Percentiles rank a stretch among this genome's conserved stretches.
Evolutionary conservation across 148 eudicot species (phyloP).

Genomic region (Silene conica): DNA sequence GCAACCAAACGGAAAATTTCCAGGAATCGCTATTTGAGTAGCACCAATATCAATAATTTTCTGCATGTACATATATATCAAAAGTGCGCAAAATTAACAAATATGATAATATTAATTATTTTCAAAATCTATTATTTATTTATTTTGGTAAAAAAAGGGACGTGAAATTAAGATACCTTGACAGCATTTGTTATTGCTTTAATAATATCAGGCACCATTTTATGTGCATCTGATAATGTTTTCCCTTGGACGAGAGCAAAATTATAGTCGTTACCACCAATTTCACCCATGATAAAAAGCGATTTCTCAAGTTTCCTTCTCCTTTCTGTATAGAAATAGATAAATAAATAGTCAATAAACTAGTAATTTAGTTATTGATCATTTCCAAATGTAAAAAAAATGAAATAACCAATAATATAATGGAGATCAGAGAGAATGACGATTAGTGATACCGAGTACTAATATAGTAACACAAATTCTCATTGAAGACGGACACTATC

Average conservation of each 20-base stretch:
- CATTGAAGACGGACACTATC: too few species aligned
- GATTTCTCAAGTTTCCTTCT: background rate
- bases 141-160: too few species aligned
- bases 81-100: background rate
- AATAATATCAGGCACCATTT: slow-evolving; percentile 13
- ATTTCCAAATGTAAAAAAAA: too few species aligned
- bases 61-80: slow-evolving; percentile 23
- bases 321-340: slow-evolving; percentile 3
- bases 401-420: too few species aligned
- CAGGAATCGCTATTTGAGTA: slow-evolving; percentile 27
- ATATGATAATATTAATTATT: too few species aligned
- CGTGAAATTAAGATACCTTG: background rate
- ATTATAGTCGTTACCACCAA: slow-evolving; percentile 18
- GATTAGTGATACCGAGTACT: too few species aligned
- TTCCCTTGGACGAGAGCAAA: slow-evolving; percentile 6
- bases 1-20: slow-evolving; percentile 37
- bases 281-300: slow-evolving; percentile 19
- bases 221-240: background rate
- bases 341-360: background rate
- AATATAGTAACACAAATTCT: too few species aligned
- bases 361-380: too few species aligned
- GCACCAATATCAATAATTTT: slow-evolving; percentile 34
- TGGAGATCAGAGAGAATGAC: too few species aligned
- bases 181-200: slow-evolving; percentile 15
- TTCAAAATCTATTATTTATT: too few species aligned